Conservation (phyloP, 495 filamentous ascomycete species). For the Cairneyella variabilis region DNA sequence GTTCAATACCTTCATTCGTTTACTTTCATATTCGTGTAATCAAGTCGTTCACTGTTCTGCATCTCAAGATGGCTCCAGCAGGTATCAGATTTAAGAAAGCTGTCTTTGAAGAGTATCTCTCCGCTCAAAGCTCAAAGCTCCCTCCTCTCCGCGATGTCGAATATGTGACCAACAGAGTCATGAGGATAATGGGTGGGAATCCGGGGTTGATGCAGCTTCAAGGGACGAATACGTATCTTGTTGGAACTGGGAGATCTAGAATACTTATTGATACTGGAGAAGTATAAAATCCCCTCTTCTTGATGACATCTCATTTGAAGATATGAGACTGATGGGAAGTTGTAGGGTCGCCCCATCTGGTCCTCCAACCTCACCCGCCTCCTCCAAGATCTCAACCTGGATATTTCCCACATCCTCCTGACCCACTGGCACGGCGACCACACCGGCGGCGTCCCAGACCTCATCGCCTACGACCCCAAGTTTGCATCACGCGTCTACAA, state of each 20-base stretch:
- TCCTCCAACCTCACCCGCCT: background rate
- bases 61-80: background rate
- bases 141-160: constrained; percentile 30
- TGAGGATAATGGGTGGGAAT: constrained; percentile 22
- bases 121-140: constrained; percentile 26
- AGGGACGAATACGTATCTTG: background rate
- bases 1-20: background rate
- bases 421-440: background rate
- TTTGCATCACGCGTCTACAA: background rate
- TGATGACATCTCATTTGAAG: background rate
- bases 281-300: background rate
- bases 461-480: background rate
- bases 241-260: background rate
- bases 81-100: background rate
- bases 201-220: constrained; percentile 2
- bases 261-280: background rate
- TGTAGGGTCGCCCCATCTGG: background rate
- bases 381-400: background rate
- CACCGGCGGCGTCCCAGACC: background rate
- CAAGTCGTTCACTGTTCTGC: background rate
- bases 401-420: background rate
- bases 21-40: background rate
- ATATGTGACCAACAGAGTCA: constrained; percentile 30
- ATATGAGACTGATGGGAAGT: background rate
- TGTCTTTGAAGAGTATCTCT: constrained; percentile 30